Percentiles rank a stretch among this genome's conserved stretches.
phyloP scores from a whole-genome alignment of 2,329 filamentous ascomycete species.

The Trichoderma sp. region DNA sequence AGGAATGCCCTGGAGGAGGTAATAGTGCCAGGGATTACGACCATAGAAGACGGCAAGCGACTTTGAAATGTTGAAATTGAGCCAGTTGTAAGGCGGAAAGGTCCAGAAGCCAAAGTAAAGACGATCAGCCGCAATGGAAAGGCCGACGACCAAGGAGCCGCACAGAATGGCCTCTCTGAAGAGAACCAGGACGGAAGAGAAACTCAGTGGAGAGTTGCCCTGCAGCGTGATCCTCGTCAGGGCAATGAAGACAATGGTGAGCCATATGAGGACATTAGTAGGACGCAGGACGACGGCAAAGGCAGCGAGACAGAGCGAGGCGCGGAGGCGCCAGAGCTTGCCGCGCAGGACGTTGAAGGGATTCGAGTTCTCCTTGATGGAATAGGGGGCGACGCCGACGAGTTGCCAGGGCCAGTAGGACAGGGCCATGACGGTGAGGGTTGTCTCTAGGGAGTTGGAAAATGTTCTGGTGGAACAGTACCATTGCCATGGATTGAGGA shows the following conservation, averaged over 20 bases:
- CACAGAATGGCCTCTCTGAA: constrained; percentile 64
- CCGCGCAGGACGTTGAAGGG: constrained; percentile 26
- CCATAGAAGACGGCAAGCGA: constrained; percentile 92
- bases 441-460: constrained; percentile 92
- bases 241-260: constrained; percentile 53
- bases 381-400: constrained; percentile 43
- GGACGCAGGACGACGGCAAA: constrained; percentile 82
- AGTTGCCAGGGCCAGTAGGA: constrained; percentile 85
- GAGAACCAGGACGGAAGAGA: constrained; percentile 51
- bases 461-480: constrained; percentile 91
- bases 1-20: constrained; percentile 84
- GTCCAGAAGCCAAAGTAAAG: constrained; percentile 83
- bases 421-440: constrained; percentile 75
- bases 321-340: constrained; percentile 38
- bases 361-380: constrained; percentile 42
- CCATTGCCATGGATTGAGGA: constrained; percentile 76
- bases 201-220: constrained; percentile 42
- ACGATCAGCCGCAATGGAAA: constrained; percentile 69
- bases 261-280: constrained; percentile 87
- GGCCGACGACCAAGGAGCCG: constrained; percentile 56
- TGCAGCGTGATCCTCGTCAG: constrained; percentile 42
- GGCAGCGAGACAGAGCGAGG: constrained; percentile 72
- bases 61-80: constrained; percentile 87
- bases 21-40: constrained; percentile 87
- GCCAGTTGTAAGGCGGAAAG: constrained; percentile 81